Percentiles rank a stretch among this genome's conserved stretches.
Evolutionary conservation across 1,284 basidiomycete genomes (phyloP).

Genomic region (Leccinum solheimii): DNA sequence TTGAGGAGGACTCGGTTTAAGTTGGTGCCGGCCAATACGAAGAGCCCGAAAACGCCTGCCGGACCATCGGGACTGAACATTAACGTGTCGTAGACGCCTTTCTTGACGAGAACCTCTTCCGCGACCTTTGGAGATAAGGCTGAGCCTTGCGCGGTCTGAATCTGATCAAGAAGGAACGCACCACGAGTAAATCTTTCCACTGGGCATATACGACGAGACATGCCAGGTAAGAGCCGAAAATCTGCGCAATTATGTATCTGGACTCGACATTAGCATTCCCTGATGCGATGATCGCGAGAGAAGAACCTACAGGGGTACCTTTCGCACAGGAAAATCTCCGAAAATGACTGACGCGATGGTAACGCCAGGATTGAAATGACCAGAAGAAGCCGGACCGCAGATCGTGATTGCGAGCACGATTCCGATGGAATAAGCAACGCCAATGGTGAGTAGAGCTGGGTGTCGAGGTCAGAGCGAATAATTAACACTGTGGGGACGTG

Average conservation of each 20-base stretch:
- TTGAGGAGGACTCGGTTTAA: conserved; percentile 60
- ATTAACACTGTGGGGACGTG: not conserved
- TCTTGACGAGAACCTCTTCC: conserved; percentile 44
- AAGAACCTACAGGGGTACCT: conserved; percentile 48
- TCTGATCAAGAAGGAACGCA: conserved; percentile 18
- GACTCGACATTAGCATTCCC: conserved; percentile 5
- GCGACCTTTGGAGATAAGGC: conserved; percentile 29
- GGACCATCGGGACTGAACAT: conserved; percentile 62
- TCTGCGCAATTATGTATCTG: conserved; percentile 65
- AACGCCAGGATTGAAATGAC: conserved; percentile 65
- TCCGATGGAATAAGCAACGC: conserved; percentile 63
- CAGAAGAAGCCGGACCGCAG: conserved; percentile 56
- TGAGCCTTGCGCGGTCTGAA: not conserved
- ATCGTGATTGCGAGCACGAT: conserved; percentile 60
- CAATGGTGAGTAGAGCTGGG: conserved; percentile 60
- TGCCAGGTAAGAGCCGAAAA: conserved; percentile 63
- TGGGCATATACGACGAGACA: conserved; percentile 60
- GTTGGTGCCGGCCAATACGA: conserved; percentile 48
- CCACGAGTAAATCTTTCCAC: conserved; percentile 53
- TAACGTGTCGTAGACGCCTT: conserved; percentile 41
- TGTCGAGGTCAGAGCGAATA: conserved; percentile 2
- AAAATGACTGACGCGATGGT: conserved; percentile 56
- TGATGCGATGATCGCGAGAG: not conserved
- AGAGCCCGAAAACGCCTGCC: conserved; percentile 63
- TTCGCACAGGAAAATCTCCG: conserved; percentile 54